Conservation (phyloP, 768 basidiomycete species). For the Pluteus cervinus region DNA sequence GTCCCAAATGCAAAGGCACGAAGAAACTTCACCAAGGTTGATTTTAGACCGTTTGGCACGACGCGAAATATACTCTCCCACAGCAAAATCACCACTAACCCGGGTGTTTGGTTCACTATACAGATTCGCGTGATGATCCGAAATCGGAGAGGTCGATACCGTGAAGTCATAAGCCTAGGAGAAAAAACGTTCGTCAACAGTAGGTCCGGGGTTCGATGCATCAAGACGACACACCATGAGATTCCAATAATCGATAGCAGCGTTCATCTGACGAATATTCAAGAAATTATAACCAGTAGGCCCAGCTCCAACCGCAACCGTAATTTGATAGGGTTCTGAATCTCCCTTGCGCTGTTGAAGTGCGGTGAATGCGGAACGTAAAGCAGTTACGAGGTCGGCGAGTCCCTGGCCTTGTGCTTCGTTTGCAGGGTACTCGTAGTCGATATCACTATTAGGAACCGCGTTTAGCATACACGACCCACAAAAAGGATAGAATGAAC, state of each 20-base stretch:
- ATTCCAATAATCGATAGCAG: slow-evolving; percentile 70
- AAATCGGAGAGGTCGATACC: slow-evolving; percentile 65
- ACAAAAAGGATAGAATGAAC: slow-evolving; percentile 1
- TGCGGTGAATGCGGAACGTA: slow-evolving; percentile 57
- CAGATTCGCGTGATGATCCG: slow-evolving; percentile 55
- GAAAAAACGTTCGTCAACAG: slow-evolving; percentile 1
- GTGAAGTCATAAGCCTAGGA: slow-evolving; percentile 67
- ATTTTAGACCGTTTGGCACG: slow-evolving; percentile 66
- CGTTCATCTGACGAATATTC: slow-evolving; percentile 57
- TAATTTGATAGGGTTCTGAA: slow-evolving; percentile 49
- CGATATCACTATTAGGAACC: slow-evolving; percentile 46
- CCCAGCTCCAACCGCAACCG: slow-evolving; percentile 62
- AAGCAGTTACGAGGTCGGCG: slow-evolving; percentile 53
- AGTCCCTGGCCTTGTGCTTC: slow-evolving; percentile 59
- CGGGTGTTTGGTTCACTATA: slow-evolving; percentile 58
- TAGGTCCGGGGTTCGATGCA: neutral
- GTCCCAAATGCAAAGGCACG: neutral
- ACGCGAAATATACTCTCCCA: slow-evolving; percentile 50
- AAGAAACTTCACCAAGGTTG: slow-evolving; percentile 43
- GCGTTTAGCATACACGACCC: slow-evolving; percentile 1
- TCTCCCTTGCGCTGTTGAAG: slow-evolving; percentile 58
- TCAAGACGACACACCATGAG: slow-evolving; percentile 54
- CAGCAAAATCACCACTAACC: slow-evolving; percentile 62
- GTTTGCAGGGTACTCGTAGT: slow-evolving; percentile 72
- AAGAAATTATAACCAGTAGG: slow-evolving; percentile 50